A percentile compares a stretch with the other conserved stretches of the same genome.
phyloP scores from a whole-genome alignment of 768 basidiomycete genomes.

The Austroboletus festivus region DNA sequence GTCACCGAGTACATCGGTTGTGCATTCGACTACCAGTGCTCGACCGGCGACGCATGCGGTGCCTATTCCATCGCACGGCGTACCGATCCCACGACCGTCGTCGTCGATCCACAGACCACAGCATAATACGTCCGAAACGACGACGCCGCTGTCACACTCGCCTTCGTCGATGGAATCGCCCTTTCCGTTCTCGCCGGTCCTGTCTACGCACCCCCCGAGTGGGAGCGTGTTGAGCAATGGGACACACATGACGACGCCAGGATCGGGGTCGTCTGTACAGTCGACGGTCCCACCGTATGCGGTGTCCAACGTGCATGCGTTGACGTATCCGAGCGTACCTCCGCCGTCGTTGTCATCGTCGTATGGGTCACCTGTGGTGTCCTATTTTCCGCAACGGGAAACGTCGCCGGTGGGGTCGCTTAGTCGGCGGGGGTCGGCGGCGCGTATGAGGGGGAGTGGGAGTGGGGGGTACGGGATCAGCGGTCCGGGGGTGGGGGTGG shows the following conservation, averaged over 20 bases:
- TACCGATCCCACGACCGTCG: conserved; percentile 74
- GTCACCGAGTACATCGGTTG: conserved; percentile 28
- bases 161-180: conserved; percentile 65
- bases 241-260: neutral
- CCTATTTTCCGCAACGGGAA: conserved; percentile 44
- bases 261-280: neutral
- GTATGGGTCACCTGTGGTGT: conserved; percentile 65
- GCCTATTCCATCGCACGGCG: conserved; percentile 35
- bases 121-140: conserved; percentile 43
- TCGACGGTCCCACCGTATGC: conserved; percentile 15
- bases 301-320: conserved; percentile 33
- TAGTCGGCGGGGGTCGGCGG: conserved; percentile 52
- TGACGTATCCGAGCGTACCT: conserved; percentile 81
- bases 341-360: conserved; percentile 79
- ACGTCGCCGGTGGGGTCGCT: conserved; percentile 43
- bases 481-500: conserved; percentile 43
- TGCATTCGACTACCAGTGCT: conserved; percentile 9
- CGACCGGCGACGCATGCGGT: conserved; percentile 29
- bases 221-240: neutral
- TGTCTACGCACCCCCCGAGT: conserved; percentile 46
- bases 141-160: conserved; percentile 59
- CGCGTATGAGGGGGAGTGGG: conserved; percentile 32
- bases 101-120: conserved; percentile 58
- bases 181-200: conserved; percentile 62
- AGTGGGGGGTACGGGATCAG: conserved; percentile 4